Evolutionary conservation across 2,329 filamentous ascomycete genomes (phyloP).

Genomic region (Penicillium sp.): DNA sequence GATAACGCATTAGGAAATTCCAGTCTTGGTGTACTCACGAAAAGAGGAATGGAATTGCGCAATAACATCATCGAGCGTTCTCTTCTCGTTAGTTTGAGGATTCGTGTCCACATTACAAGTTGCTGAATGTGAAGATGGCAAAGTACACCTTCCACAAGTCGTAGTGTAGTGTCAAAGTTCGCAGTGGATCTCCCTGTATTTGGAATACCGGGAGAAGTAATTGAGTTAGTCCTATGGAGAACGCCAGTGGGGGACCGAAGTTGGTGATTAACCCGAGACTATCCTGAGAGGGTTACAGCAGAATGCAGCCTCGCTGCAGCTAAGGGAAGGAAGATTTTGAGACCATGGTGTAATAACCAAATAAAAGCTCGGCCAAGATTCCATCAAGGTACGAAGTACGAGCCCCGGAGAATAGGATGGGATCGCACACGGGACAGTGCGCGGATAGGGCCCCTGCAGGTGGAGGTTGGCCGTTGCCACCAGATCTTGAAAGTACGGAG

Average conservation of each 20-base stretch:
- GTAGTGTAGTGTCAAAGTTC: neutral
- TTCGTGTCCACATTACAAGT: neutral
- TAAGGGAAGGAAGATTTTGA: constrained; percentile 9
- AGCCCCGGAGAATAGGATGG: constrained; percentile 15
- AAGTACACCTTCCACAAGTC: neutral
- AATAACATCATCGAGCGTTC: neutral
- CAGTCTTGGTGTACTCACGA: neutral
- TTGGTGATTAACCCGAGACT: constrained; percentile 20
- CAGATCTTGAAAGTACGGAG: constrained; percentile 10
- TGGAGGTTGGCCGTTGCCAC: constrained; percentile 17
- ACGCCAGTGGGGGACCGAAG: constrained; percentile 14
- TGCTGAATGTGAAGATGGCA: neutral
- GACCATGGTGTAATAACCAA: constrained; percentile 4
- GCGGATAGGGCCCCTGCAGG: constrained; percentile 9
- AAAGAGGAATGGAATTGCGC: neutral
- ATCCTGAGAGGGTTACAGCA: constrained; percentile 15
- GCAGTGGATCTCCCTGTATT: neutral
- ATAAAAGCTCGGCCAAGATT: neutral
- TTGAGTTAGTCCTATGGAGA: neutral
- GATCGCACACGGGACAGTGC: constrained; percentile 15
- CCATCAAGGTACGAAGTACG: neutral
- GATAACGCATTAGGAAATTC: neutral
- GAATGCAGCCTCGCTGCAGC: constrained; percentile 17
- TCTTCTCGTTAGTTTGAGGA: neutral
- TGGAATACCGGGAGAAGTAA: constrained; percentile 1